Base-by-base conservation (phyloP, 2,329 filamentous ascomycete genomes). In the Fusarium pininemorale region DNA sequence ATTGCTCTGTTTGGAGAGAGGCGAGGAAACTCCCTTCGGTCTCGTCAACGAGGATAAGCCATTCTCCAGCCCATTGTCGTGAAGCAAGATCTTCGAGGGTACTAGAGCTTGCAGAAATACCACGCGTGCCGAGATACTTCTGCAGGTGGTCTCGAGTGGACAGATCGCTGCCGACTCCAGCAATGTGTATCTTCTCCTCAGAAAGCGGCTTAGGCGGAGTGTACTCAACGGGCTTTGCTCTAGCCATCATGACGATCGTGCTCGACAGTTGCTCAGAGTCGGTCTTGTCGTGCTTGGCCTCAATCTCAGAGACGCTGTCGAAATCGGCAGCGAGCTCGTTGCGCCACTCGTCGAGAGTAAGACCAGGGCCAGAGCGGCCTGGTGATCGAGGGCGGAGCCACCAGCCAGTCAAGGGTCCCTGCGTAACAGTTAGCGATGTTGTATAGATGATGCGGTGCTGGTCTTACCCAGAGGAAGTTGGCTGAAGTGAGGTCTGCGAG, bases 291-390 rank as follows among this genome's bases (percentile, higher is more conserved):
- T 48, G 55, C 41, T 38, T 63, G 16, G 55, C 63, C 26, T 76
- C 70, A 1, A 75, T 74, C 55, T 75, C 73, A 6, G 68, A 56
- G 44, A 75, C 63, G 28, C 61, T 75, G 37, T 76, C 74, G 14
- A 76, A 76, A 26, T 77, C 74, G 14, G 60, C 54, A 14, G 70
- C 64, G 18, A 76, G 74, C 30, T 76, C 74, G 28, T 41, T 22
- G n/a, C 72, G 72, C 74, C 74, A 76, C 38, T 76, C 74, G n/a
- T 76, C 70, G 57, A 76, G 76, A 9, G 66, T 72, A 18, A 76
- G 74, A 0, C 74, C 74, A 39, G 74, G 74, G 44, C 74, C 74
- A 50, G 74, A 76, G 7, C 74, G 74, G 1, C 74, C 74, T 26
- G 74, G 74, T 14, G 74, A 77, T 55, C 74, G 74, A 55, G 74